Conservation (phyloP, 2,329 filamentous ascomycete species). For the Aspergillus ochraceoroseus region DNA sequence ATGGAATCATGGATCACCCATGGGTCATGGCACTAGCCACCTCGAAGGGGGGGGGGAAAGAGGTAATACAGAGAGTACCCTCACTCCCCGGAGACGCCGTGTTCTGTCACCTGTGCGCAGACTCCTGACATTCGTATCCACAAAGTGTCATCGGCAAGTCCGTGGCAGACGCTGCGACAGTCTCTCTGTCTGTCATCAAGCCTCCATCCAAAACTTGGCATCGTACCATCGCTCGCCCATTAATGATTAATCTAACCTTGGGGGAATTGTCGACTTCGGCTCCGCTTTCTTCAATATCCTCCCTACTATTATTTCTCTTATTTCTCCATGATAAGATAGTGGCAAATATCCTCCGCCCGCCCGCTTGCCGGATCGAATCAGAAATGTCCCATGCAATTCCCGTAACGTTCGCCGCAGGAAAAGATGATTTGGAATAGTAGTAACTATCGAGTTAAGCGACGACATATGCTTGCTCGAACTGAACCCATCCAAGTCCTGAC, state of each 20-base stretch:
- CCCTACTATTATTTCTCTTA: too few species aligned
- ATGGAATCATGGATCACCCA: not conserved
- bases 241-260: constrained; percentile 13
- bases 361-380: too few species aligned
- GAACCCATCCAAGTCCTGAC: too few species aligned
- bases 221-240: constrained; percentile 14
- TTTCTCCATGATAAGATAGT: constrained; percentile 23
- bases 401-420: too few species aligned
- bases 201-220: constrained; percentile 17
- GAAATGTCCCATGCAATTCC: too few species aligned
- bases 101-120: constrained; percentile 11
- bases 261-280: constrained; percentile 7
- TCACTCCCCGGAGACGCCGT: constrained; percentile 20
- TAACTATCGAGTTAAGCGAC: too few species aligned
- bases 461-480: too few species aligned
- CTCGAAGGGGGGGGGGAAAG: not conserved
- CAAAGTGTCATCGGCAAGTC: constrained; percentile 25
- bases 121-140: constrained; percentile 19
- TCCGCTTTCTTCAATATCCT: constrained; percentile 17
- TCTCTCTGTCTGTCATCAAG: constrained; percentile 8
- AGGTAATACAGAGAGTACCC: too few species aligned
- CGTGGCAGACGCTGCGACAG: constrained; percentile 18
- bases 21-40: constrained; percentile 3
- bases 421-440: too few species aligned
- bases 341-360: constrained; percentile 11